phyloP scores from a whole-genome alignment of 2,329 filamentous ascomycete genomes.

The Rhynchosporium graminicola region DNA sequence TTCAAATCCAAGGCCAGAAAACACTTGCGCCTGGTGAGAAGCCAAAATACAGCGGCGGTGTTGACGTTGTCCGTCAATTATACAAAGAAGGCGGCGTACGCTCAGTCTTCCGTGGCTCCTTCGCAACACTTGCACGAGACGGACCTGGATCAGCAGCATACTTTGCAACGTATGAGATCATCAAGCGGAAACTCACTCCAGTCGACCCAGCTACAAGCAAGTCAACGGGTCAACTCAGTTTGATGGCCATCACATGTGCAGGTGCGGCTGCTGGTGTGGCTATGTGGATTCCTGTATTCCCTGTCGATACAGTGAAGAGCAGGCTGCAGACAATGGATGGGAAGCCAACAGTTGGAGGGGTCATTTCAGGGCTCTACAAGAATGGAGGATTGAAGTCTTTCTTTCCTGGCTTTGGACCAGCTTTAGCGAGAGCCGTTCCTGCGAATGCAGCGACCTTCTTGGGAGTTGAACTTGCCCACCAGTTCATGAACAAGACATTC shows the following conservation, averaged over 20 bases:
- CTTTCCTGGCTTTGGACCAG: constrained; percentile 95
- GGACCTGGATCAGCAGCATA: constrained; percentile 92
- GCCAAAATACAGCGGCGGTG: constrained; percentile 82
- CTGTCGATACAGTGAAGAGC: constrained; percentile 94
- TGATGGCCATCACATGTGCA: constrained; percentile 80
- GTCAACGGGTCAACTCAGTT: constrained; percentile 73
- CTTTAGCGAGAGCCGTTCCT: constrained; percentile 87
- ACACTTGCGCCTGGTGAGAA: constrained; percentile 83
- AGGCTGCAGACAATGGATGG: constrained; percentile 89
- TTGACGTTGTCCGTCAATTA: constrained; percentile 90
- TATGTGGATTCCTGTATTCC: constrained; percentile 99
- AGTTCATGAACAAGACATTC: constrained; percentile 78
- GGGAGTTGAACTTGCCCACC: constrained; percentile 80
- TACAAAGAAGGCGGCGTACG: constrained; percentile 89
- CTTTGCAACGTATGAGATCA: constrained; percentile 95
- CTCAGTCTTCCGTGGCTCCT: constrained; percentile 87
- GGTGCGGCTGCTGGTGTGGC: constrained; percentile 90
- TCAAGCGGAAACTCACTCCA: constrained; percentile 86
- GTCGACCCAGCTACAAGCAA: constrained; percentile 73
- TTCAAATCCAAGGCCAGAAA: constrained; percentile 96
- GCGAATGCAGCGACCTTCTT: constrained; percentile 96
- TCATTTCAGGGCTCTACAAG: constrained; percentile 79
- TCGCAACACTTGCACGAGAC: constrained; percentile 90
- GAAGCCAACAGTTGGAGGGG: constrained; percentile 75
- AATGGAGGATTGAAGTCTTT: constrained; percentile 86